Conservation (phyloP, 2,329 filamentous ascomycete species). For the Lasiodiplodia sp. region DNA sequence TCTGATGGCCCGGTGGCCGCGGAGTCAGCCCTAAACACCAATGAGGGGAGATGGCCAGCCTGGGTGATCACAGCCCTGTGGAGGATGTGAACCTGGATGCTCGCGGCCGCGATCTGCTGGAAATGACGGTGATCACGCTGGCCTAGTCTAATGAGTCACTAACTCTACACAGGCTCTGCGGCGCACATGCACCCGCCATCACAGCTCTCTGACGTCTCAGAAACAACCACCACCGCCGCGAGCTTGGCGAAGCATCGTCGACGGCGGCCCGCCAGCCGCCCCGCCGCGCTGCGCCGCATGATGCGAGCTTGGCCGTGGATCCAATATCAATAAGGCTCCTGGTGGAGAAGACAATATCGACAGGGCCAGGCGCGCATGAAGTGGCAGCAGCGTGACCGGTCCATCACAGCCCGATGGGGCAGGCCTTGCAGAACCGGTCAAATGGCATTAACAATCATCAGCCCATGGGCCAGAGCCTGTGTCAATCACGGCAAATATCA, state of each 20-base stretch:
- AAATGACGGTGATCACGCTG: constrained; percentile 21
- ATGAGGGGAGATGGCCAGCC: neutral
- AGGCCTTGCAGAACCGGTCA: constrained; percentile 13
- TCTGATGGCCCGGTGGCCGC: constrained; percentile 3
- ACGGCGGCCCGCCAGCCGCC: constrained; percentile 14
- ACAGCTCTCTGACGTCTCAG: neutral
- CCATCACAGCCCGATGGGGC: constrained; percentile 17
- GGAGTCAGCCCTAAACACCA: constrained; percentile 21
- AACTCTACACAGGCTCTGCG: neutral
- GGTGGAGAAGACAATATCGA: constrained; percentile 25
- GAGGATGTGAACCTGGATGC: constrained; percentile 27
- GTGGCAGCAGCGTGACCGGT: constrained; percentile 22
- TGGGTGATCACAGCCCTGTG: constrained; percentile 26
- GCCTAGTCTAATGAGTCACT: constrained; percentile 23
- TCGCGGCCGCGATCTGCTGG: constrained; percentile 12
- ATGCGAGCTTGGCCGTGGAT: constrained; percentile 24
- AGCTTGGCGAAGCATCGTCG: constrained; percentile 1
- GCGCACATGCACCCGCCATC: neutral
- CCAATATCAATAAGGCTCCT: constrained; percentile 25
- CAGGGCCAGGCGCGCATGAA: constrained; percentile 24
- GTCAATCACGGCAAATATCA: constrained; percentile 20
- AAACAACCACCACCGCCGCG: constrained; percentile 15
- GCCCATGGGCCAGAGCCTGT: constrained; percentile 19
- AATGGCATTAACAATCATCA: constrained; percentile 22
- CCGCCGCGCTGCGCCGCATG: constrained; percentile 10